Conservation (phyloP, 129 eudicot species). For the Saussurea involucrata region DNA sequence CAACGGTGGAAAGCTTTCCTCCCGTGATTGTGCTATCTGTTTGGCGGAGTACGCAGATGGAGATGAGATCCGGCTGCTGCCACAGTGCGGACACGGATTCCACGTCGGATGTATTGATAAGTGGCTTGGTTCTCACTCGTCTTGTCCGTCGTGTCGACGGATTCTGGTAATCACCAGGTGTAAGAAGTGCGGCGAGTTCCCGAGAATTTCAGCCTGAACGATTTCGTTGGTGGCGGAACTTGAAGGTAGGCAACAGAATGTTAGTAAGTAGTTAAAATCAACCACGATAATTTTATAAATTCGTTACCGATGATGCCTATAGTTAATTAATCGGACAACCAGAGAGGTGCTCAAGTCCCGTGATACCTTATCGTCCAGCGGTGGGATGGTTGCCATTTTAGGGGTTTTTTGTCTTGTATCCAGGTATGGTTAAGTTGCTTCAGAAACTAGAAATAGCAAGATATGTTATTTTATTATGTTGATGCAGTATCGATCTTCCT, state of each 20-base stretch:
- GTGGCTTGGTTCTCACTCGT: slow-evolving; percentile 77
- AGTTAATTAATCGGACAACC: background rate
- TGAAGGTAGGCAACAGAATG: slow-evolving; percentile 12
- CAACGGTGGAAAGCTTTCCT: slow-evolving; percentile 5
- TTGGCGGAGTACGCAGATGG: slow-evolving; percentile 65
- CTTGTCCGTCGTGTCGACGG: slow-evolving; percentile 81
- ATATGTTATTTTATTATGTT: background rate
- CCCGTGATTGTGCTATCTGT: slow-evolving; percentile 71
- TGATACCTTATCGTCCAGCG: background rate
- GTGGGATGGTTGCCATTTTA: background rate
- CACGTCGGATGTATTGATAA: slow-evolving; percentile 65
- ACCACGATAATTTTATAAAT: background rate
- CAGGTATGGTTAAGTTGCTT: background rate
- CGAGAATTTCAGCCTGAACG: slow-evolving; percentile 22
- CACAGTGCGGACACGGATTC: slow-evolving; percentile 76
- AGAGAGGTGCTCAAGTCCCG: background rate
- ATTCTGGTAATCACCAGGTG: slow-evolving; percentile 48
- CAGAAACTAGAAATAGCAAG: background rate
- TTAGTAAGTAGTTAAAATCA: background rate
- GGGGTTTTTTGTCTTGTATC: background rate
- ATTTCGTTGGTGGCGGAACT: slow-evolving; percentile 1
- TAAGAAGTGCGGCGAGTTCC: slow-evolving; percentile 55
- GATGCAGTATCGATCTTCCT: background rate
- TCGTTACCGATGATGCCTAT: background rate
- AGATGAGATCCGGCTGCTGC: slow-evolving; percentile 64